Percentiles rank a stretch among this genome's conserved stretches.
Evolutionary conservation across 495 filamentous ascomycete genomes (phyloP).

Genomic region (Penicillium paradoxum): DNA sequence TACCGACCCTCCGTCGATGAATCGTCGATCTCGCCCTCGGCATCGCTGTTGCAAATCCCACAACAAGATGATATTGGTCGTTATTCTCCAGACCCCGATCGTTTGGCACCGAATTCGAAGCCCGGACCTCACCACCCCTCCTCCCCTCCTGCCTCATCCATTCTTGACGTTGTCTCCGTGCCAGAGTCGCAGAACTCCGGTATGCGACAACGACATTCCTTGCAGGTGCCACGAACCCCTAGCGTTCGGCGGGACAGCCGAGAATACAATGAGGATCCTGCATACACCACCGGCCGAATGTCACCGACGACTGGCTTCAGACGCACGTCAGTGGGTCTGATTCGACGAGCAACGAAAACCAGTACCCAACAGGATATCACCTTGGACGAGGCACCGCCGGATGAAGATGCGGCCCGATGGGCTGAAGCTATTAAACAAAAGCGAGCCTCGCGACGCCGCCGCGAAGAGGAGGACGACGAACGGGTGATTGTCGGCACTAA

Average conservation of each 20-base stretch:
- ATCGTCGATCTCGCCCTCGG: conserved; percentile 24
- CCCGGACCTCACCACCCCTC: conserved; percentile 62
- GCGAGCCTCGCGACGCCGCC: conserved; percentile 70
- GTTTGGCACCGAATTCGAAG: conserved; percentile 34
- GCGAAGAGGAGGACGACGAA: conserved; percentile 91
- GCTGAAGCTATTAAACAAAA: conserved; percentile 89
- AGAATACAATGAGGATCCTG: conserved; percentile 58
- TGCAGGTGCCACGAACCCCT: conserved; percentile 71
- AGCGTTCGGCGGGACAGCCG: conserved; percentile 49
- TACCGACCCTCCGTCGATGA: conserved; percentile 34
- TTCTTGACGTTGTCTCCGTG: conserved; percentile 38
- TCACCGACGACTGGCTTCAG: conserved; percentile 69
- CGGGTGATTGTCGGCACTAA: conserved; percentile 94
- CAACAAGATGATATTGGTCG: conserved; percentile 35
- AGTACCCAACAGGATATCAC: conserved; percentile 71
- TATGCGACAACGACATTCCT: conserved; percentile 79
- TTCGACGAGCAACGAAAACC: conserved; percentile 74
- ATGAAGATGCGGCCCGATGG: conserved; percentile 88
- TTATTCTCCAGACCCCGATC: conserved; percentile 38
- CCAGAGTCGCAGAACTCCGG: conserved; percentile 41
- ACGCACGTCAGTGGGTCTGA: conserved; percentile 76
- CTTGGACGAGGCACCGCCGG: conserved; percentile 75
- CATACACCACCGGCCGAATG: conserved; percentile 69
- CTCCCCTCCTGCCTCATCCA: conserved; percentile 61
- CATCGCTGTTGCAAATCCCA: conserved; percentile 30